These are phyloP conservation scores for Herpetospermum pedunculosum DNA, from an alignment of 306 rosid species.

Conservation along the genomic window DNA sequence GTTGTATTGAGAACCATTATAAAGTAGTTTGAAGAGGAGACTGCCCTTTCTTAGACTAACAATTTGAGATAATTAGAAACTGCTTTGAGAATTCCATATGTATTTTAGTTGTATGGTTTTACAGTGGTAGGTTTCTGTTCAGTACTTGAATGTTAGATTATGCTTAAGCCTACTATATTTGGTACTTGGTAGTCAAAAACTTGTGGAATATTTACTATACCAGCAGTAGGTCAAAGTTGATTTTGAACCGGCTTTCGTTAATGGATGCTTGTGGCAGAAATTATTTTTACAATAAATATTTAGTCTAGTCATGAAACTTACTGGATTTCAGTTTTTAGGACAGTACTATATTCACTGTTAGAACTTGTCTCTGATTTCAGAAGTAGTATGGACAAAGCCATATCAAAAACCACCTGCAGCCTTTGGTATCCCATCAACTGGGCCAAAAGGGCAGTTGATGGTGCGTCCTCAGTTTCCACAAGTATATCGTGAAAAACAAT, in stretches of 20 bases:
- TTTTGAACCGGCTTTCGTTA: neutral
- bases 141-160: neutral
- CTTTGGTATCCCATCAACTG: conserved; percentile 10
- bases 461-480: conserved; percentile 68
- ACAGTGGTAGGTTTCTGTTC: neutral
- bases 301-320: neutral
- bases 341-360: neutral
- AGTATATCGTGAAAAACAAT: conserved; percentile 31
- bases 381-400: conserved; percentile 24
- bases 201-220: neutral
- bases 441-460: conserved; percentile 29
- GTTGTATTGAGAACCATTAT: neutral
- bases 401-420: conserved; percentile 30
- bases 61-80: neutral
- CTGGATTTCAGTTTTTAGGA: neutral
- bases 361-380: conserved; percentile 34
- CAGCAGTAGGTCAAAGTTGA: neutral
- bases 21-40: neutral
- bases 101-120: neutral
- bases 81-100: neutral
- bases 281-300: neutral
- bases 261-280: neutral
- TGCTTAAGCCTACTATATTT: neutral
- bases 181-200: neutral
- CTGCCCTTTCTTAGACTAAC: neutral